Conservation (phyloP, 2,329 filamentous ascomycete species). For the Neofusicoccum cordaticola region DNA sequence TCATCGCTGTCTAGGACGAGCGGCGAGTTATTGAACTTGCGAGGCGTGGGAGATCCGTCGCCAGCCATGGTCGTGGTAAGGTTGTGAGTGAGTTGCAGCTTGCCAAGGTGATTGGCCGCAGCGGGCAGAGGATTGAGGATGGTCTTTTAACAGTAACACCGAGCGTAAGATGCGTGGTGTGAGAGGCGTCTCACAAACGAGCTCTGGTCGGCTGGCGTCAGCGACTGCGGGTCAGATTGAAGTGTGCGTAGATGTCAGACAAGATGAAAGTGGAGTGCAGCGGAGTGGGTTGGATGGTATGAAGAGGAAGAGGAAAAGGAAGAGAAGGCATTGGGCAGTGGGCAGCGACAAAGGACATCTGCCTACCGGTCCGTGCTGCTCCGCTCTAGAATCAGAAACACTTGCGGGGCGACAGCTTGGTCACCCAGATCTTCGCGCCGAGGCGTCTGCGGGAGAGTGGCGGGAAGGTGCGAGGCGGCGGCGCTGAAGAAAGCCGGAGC, state of each 20-base stretch:
- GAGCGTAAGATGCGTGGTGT: slow-evolving; percentile 16
- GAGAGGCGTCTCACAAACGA: neutral
- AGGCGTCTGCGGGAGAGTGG: neutral
- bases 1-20: slow-evolving; percentile 32
- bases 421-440: neutral
- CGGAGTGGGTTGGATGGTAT: slow-evolving; percentile 10
- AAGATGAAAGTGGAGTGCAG: slow-evolving; percentile 2
- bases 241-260: slow-evolving; percentile 13
- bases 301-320: slow-evolving; percentile 16
- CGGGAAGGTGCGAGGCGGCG: neutral
- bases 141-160: slow-evolving; percentile 25
- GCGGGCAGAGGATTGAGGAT: slow-evolving; percentile 23
- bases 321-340: neutral
- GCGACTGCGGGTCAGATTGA: slow-evolving; percentile 5
- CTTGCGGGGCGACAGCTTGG: neutral
- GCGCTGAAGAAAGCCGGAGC: neutral
- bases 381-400: neutral
- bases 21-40: slow-evolving; percentile 28
- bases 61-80: slow-evolving; percentile 37
- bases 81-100: neutral
- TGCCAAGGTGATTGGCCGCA: neutral
- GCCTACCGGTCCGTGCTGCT: neutral
- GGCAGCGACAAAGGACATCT: neutral
- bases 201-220: slow-evolving; percentile 3
- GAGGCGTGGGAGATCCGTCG: slow-evolving; percentile 42